Evolutionary conservation across 805 yeast species (phyloP), one percentile per base, ranked within the genome.

Genomic region (Candida yuanshanica): DNA sequence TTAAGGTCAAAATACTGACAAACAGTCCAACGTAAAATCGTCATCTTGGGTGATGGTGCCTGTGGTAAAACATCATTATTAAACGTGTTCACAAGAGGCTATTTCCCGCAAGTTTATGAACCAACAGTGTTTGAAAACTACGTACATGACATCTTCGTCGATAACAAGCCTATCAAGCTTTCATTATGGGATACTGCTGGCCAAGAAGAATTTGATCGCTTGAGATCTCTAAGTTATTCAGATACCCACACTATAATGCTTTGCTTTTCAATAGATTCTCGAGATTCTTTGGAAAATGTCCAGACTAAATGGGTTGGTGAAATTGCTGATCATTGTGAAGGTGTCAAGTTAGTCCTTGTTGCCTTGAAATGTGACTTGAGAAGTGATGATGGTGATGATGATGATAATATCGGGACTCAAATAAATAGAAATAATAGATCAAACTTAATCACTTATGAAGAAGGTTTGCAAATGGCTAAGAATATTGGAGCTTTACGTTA

Each of bases 181-280:
- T 89, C 96, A 13, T 69, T 91, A 41, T 93, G 99, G 99, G 99
- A 91, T 62, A 91, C 99, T 6, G 99, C 99, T 2, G 99, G 99
- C 7, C 99, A 91, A 69, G 99, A 91, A 66, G 99, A 91, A 66
- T 91, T 91, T 55, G 99, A 91, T 63, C 75, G 97, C 48, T 73
- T 91, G 62, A 77, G 99, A 62, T 87, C 97, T 1, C 71, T 91
- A 46, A 84, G 95, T 37, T 93, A 93, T 63, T 81, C 90, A 21
- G 98, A 93, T 63, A 93, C 99, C 4, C 97, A 91, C 64, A 87
- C 96, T 55, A 90, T 93, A 54, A 93, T 91, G 90, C 75, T 91
- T 44, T 93, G 99, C 68, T 91, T 91, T 60, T 79, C 95, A 35
- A 89, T 91, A 42, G 99, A 91, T 64, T 87, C 96, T 5, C 79